A percentile compares a stretch with the other conserved stretches of the same genome.
Conservation (phyloP, 2,329 filamentous ascomycete species). For the Bipolaris zeicola region DNA sequence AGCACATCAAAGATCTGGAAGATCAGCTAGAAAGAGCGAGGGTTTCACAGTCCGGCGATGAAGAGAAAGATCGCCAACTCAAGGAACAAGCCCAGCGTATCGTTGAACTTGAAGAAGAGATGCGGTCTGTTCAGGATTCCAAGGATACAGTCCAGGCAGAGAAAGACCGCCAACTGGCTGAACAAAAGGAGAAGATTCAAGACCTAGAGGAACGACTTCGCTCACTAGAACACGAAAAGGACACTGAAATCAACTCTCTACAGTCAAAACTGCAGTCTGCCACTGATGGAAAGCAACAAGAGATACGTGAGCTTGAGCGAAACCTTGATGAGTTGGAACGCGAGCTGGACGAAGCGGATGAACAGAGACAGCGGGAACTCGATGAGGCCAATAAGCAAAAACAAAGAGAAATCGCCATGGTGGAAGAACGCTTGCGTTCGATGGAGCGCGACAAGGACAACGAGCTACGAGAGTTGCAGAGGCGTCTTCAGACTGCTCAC, state of each 20-base stretch:
- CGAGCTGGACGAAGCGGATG: constrained; percentile 32
- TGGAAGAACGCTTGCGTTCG: constrained; percentile 41
- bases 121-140: constrained; percentile 33
- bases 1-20: constrained; percentile 44
- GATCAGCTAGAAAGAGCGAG: constrained; percentile 39
- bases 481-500: constrained; percentile 39
- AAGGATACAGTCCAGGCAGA: constrained; percentile 31
- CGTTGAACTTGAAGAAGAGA: constrained; percentile 34
- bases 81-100: constrained; percentile 39
- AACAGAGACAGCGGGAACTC: constrained; percentile 41
- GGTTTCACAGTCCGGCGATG: constrained; percentile 33
- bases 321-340: constrained; percentile 46
- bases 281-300: constrained; percentile 50
- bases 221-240: constrained; percentile 41
- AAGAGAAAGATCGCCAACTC: constrained; percentile 41
- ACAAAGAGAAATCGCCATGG: constrained; percentile 33
- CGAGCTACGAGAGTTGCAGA: constrained; percentile 44
- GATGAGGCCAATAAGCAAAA: constrained; percentile 34
- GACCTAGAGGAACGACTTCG: constrained; percentile 42
- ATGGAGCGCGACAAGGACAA: constrained; percentile 46
- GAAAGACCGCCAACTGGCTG: constrained; percentile 36
- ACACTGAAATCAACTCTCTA: constrained; percentile 51
- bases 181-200: constrained; percentile 43
- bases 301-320: constrained; percentile 57
- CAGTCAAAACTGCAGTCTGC: constrained; percentile 50